Conservation (phyloP, 306 rosid genomes). For the barrel medic (Medicago truncatula) region MtrunA17r5.0-ANR NC_053042.1:11126501-11127000, state of each 20-base stretch:
- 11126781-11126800: not conserved
- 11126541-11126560: too few species aligned
- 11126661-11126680: too few species aligned
- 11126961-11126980: too few species aligned
- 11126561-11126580: too few species aligned
- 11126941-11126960: not conserved
- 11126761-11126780: conserved; percentile 7
- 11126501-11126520: too few species aligned
- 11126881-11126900: not conserved
- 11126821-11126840: not conserved
- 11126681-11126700: not conserved
- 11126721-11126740: not conserved
- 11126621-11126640: too few species aligned
- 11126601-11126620: too few species aligned
- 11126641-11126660: not conserved
- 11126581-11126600: too few species aligned
- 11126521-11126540: too few species aligned
- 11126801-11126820: not conserved
- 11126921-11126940: not conserved
- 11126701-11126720: not conserved
- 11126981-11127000: too few species aligned
- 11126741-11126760: not conserved
- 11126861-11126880: too few species aligned
- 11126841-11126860: not conserved
- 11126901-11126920: not conserved